These are phyloP conservation scores for Talaromyces piceae DNA, from an alignment of 2,329 filamentous ascomycete species.

Conservation along the genomic window DNA sequence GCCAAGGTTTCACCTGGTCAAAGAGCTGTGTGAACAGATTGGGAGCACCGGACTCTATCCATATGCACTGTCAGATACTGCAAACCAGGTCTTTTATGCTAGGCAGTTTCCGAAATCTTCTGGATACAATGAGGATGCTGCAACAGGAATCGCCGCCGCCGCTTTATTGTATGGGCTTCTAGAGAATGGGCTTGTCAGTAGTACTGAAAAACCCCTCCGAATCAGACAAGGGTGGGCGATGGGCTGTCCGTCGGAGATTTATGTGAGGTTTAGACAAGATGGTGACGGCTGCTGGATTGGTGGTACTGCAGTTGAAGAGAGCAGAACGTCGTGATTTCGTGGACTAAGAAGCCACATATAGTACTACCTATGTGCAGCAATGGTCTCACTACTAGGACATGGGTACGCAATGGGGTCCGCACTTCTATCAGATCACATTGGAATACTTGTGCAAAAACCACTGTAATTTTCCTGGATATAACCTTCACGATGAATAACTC, in stretches of 20 bases:
- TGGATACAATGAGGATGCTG: conserved; percentile 12
- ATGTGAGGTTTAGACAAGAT: not conserved
- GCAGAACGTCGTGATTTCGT: not conserved
- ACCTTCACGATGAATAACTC: too few relatives aligned
- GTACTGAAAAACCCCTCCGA: not conserved
- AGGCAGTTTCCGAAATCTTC: conserved; percentile 10
- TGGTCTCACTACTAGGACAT: too few relatives aligned
- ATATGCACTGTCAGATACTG: conserved; percentile 1
- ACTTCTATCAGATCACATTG: too few relatives aligned
- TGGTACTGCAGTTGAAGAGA: not conserved
- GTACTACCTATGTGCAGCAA: too few relatives aligned
- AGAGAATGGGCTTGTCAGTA: not conserved
- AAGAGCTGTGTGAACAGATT: not conserved
- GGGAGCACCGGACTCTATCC: conserved; percentile 1
- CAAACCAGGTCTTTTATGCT: conserved; percentile 10
- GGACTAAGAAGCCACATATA: too few relatives aligned
- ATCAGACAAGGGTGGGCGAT: not conserved
- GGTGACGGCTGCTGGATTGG: conserved; percentile 12
- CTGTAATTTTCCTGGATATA: too few relatives aligned
- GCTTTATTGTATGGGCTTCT: conserved; percentile 10
- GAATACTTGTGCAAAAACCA: too few relatives aligned
- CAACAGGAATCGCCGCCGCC: conserved; percentile 11
- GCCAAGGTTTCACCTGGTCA: not conserved
- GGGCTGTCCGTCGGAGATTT: not conserved
- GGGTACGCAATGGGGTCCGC: too few relatives aligned